Percentiles rank a stretch among this genome's conserved stretches.
These are phyloP conservation scores for Alternaria conjuncta DNA, from an alignment of 2,329 filamentous ascomycete species.

Conservation along the genomic window DNA sequence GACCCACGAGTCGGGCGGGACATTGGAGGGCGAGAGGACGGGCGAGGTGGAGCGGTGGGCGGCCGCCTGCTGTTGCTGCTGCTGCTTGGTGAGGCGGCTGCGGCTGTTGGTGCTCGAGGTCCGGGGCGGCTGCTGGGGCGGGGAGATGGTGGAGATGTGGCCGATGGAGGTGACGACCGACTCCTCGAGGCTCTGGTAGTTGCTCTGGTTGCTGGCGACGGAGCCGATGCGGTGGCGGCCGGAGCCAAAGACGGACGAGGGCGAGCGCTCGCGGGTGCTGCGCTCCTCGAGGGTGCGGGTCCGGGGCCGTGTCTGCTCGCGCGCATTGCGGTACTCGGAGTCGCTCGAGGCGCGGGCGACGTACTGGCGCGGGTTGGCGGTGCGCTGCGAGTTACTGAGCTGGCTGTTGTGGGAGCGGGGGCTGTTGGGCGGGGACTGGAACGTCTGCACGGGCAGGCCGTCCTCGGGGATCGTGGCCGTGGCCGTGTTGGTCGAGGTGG, in stretches of 20 bases:
- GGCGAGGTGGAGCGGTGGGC: slow-evolving; percentile 24
- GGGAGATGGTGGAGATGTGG: slow-evolving; percentile 49
- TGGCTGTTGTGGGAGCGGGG: slow-evolving; percentile 36
- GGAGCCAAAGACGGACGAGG: slow-evolving; percentile 49
- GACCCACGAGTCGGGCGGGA: slow-evolving; percentile 44
- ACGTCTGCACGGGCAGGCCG: slow-evolving; percentile 15
- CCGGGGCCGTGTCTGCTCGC: slow-evolving; percentile 60
- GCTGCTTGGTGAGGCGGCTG: slow-evolving; percentile 39
- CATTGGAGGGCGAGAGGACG: slow-evolving; percentile 29
- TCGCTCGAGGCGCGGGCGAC: slow-evolving; percentile 44
- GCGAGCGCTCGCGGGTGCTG: slow-evolving; percentile 48
- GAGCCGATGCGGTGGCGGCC: slow-evolving; percentile 72
- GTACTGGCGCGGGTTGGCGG: slow-evolving; percentile 33
- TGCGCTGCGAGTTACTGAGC: slow-evolving; percentile 14
- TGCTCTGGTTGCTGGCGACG: slow-evolving; percentile 66
- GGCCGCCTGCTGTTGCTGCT: slow-evolving; percentile 12
- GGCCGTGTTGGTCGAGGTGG: background rate
- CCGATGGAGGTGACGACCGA: slow-evolving; percentile 51
- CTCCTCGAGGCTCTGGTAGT: slow-evolving; percentile 54
- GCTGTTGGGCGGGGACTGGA: slow-evolving; percentile 38
- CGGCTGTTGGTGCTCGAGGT: slow-evolving; percentile 39
- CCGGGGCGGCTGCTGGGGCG: slow-evolving; percentile 35
- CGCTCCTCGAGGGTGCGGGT: slow-evolving; percentile 60
- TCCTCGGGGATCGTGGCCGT: slow-evolving; percentile 26
- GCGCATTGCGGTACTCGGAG: slow-evolving; percentile 39